Evolutionary conservation across 139 green algal species (phyloP).

Genomic region (Chlorella sp.): DNA sequence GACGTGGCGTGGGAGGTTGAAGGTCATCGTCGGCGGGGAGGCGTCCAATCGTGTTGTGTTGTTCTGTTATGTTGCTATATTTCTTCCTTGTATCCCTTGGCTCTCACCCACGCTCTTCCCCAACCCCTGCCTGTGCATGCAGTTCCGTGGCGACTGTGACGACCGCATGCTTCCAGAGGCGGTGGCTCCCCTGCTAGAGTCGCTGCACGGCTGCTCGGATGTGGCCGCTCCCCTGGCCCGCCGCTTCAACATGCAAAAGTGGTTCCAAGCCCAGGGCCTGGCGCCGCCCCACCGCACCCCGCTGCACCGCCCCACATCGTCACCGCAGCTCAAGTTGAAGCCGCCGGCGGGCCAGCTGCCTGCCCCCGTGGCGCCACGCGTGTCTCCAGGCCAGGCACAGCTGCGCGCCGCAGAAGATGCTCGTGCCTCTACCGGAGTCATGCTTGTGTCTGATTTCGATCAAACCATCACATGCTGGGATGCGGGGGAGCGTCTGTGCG

Average conservation of each 20-base stretch:
- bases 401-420: neutral
- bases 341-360: neutral
- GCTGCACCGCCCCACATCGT: constrained; percentile 5
- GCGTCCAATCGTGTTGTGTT: too few species aligned
- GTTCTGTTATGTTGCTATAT: neutral
- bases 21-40: too few species aligned
- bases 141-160: constrained; percentile 78
- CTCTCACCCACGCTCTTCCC: too few species aligned
- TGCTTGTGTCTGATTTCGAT: constrained; percentile 87
- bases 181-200: constrained; percentile 82
- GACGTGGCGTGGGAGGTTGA: too few species aligned
- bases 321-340: neutral
- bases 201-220: constrained; percentile 55
- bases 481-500: constrained; percentile 70
- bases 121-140: constrained; percentile 28
- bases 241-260: constrained; percentile 85
- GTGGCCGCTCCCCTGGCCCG: constrained; percentile 68
- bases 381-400: too few species aligned
- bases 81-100: neutral
- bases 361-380: neutral
- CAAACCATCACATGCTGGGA: constrained; percentile 80
- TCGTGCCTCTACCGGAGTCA: neutral
- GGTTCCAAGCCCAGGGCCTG: constrained; percentile 57
- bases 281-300: neutral
- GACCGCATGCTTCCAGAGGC: constrained; percentile 84